Base-by-base conservation (phyloP, 2,329 filamentous ascomycete species). In the Microcyclospora tardicrescens region DNA sequence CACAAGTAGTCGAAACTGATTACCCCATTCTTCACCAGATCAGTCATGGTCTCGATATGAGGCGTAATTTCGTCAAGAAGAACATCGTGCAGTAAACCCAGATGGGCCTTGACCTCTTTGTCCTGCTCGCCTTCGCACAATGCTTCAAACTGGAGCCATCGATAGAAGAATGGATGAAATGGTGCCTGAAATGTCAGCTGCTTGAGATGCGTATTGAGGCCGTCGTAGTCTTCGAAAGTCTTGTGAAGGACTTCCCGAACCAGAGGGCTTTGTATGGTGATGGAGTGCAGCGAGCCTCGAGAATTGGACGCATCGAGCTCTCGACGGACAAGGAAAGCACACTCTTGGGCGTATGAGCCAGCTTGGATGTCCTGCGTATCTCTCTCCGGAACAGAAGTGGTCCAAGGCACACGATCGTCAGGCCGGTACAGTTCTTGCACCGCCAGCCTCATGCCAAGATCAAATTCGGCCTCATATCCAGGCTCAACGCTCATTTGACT, bases 191-290 rank as follows among this genome's bases (percentile, higher is more conserved):
- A 80, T 39, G 73, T 71, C 2, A 82, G 62, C 1, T 73, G 67
- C n/a, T 74, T 66, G 16, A 82, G 61, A 10, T 65, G 66, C 28
- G 72, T 69, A 2, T 73, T 72, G 24, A 82, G 63, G 1, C 77
- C 75, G 0, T 73, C 72, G 41, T 79, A 81, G 8, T 64, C 70
- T 1, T 65, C 58, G 15, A 81, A 62, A 6, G 79, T 65, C 10
- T 68, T 63, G 9, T 61, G 61, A 0, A 83, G 63, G 4, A 73
- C 65, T 2, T 63, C 61, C 57, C 77, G 78, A 33, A 83, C 59
- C 38, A 68, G 62, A 1, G 75, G 73, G 14, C 71, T 77, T 55
- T 83, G 77, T 5, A 82, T 60, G 33, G 79, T 66, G 41, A 83
- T 71, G 34, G 72, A 77, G 49, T 81, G 67, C 16, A 79, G 27